Evolutionary conservation across 2,329 filamentous ascomycete species (phyloP).

Genomic region (Neopestalotiopsis rosae): DNA sequence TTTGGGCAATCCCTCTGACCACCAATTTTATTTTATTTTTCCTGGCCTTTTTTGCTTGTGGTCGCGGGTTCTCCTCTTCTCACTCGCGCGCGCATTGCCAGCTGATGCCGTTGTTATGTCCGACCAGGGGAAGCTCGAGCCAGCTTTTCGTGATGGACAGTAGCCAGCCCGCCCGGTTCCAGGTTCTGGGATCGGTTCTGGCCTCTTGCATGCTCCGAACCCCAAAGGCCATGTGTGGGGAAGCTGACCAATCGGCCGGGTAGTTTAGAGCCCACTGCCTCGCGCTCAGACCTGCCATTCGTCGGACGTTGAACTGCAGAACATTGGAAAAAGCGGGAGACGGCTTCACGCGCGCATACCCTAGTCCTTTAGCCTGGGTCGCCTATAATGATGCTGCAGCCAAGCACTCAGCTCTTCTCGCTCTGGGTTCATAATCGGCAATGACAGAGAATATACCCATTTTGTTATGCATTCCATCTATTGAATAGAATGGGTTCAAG

Average conservation of each 20-base stretch:
- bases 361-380: neutral
- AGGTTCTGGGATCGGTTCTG: neutral
- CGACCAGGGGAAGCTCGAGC: slow-evolving; percentile 15
- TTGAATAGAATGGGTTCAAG: no score
- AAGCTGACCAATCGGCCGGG: neutral
- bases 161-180: neutral
- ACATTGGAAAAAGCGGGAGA: slow-evolving; percentile 1
- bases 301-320: slow-evolving; percentile 10
- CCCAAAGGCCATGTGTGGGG: neutral
- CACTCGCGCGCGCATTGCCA: neutral
- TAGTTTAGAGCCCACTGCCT: neutral
- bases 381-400: neutral
- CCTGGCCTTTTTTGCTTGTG: neutral
- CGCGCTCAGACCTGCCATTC: neutral
- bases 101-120: slow-evolving; percentile 12
- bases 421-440: neutral
- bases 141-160: slow-evolving; percentile 3
- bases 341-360: neutral
- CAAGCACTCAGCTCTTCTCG: neutral
- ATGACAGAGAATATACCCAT: neutral
- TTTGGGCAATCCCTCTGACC: slow-evolving; percentile 8
- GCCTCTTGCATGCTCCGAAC: neutral
- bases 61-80: neutral
- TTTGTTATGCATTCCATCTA: no score
- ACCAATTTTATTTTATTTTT: neutral